These are phyloP conservation scores for Closterium sp. DNA, from an alignment of 139 green algal species.

Conservation along the genomic window DNA sequence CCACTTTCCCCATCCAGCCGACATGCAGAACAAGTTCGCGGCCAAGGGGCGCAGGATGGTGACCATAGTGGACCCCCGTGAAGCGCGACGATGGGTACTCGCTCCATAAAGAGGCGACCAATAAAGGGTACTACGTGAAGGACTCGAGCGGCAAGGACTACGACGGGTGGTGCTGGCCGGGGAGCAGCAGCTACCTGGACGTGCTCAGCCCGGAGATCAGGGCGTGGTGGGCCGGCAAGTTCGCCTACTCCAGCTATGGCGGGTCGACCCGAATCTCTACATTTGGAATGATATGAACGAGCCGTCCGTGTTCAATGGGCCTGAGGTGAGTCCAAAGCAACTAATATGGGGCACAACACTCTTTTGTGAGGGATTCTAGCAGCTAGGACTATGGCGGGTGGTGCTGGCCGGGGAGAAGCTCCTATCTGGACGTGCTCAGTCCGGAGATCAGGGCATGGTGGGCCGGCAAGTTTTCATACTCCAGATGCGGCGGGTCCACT, in stretches of 20 bases:
- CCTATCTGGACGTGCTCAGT: too few relatives aligned
- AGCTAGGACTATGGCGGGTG: constrained; percentile 87
- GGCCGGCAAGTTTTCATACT: too few relatives aligned
- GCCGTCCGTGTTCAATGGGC: constrained; percentile 97
- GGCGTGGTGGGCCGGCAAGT: constrained; percentile 89
- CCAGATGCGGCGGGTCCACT: constrained; percentile 80
- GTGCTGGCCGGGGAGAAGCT: constrained; percentile 94
- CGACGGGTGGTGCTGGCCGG: constrained; percentile 97
- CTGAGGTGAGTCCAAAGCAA: constrained; percentile 72
- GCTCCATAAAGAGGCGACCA: constrained; percentile 80
- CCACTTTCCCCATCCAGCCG: constrained; percentile 77
- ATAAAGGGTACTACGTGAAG: constrained; percentile 80
- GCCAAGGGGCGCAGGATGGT: constrained; percentile 70
- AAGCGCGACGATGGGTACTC: constrained; percentile 85
- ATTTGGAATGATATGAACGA: constrained; percentile 99
- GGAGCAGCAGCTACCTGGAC: constrained; percentile 90
- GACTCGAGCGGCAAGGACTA: constrained; percentile 81
- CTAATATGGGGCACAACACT: too few relatives aligned
- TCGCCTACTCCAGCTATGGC: constrained; percentile 76
- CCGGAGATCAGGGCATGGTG: too few relatives aligned
- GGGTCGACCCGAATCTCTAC: constrained; percentile 87
- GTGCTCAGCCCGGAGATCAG: constrained; percentile 77
- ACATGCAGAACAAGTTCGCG: constrained; percentile 67
- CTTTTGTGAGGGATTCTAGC: too few relatives aligned
- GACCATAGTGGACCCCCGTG: constrained; percentile 96